phyloP scores from a whole-genome alignment of 305 asterid species.

The Fraxinus sp. region DNA sequence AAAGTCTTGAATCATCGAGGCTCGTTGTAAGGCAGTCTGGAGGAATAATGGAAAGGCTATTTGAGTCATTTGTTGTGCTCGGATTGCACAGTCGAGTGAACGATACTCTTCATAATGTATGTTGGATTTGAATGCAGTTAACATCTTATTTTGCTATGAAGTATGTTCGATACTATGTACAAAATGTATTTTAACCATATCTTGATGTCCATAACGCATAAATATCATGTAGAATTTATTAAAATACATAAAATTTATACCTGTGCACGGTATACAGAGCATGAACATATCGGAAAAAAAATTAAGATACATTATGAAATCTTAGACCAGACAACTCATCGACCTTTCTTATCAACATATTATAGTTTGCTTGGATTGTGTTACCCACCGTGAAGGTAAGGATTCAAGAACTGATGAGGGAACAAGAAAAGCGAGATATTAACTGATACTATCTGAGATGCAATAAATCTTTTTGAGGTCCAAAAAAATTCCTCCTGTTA shows the following conservation, averaged over 20 bases:
- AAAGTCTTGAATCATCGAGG: background rate
- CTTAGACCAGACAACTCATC: background rate
- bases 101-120: too few relatives aligned
- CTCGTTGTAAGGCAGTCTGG: background rate
- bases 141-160: too few relatives aligned
- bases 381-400: background rate
- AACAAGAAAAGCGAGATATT: background rate
- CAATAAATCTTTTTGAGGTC: background rate
- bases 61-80: too few relatives aligned
- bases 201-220: too few relatives aligned
- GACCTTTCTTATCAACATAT: background rate
- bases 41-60: background rate
- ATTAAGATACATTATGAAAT: background rate
- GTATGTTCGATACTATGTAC: too few relatives aligned
- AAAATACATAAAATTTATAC: too few relatives aligned
- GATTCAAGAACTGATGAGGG: background rate
- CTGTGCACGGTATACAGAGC: too few relatives aligned
- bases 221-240: too few relatives aligned
- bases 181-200: too few relatives aligned
- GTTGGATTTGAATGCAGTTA: too few relatives aligned
- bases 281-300: too few relatives aligned
- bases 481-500: background rate
- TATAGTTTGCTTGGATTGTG: background rate
- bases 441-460: background rate
- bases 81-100: too few relatives aligned